Evolutionary conservation across 2,329 filamentous ascomycete genomes (phyloP).

Genomic region (Neopestalotiopsis sp.): DNA sequence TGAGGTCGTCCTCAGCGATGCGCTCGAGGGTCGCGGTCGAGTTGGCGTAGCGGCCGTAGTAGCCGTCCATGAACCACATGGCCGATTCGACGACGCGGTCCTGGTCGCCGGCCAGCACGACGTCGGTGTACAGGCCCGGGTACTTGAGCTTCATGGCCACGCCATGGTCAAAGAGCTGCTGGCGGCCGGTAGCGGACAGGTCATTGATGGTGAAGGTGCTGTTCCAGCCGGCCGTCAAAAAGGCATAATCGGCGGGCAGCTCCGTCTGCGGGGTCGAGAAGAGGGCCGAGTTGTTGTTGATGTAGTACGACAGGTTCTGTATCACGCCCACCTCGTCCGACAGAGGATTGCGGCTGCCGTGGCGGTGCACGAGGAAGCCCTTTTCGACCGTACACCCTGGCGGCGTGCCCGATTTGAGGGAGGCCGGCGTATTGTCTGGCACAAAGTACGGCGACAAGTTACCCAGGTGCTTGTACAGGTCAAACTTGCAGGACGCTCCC

Average conservation of each 20-base stretch:
- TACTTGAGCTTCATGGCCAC: conserved; percentile 25
- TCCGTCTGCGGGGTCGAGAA: conserved; percentile 24
- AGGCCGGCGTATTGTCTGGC: conserved; percentile 27
- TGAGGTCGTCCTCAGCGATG: conserved; percentile 24
- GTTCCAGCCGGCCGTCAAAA: conserved; percentile 27
- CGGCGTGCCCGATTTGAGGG: conserved; percentile 25
- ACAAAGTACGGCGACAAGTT: conserved; percentile 30
- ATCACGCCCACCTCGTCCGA: conserved; percentile 26
- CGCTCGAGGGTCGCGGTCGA: conserved; percentile 23
- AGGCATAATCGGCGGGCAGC: conserved; percentile 25
- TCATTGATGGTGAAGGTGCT: conserved; percentile 26
- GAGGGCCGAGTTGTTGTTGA: conserved; percentile 26
- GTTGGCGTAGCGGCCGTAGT: conserved; percentile 26
- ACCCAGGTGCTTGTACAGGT: conserved; percentile 28
- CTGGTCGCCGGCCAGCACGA: conserved; percentile 27
- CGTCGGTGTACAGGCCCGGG: conserved; percentile 25
- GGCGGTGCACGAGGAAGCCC: conserved; percentile 30
- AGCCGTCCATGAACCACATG: conserved; percentile 30
- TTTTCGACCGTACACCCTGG: conserved; percentile 28
- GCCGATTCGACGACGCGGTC: conserved; percentile 30
- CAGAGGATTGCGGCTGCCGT: conserved; percentile 29
- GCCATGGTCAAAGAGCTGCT: conserved; percentile 31
- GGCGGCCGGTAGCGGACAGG: conserved; percentile 26
- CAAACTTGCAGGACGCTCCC: conserved; percentile 20
- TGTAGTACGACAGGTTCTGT: conserved; percentile 26